Evolutionary conservation across 352 stramenopile species (phyloP).

Genomic region (Pythium pyrilobum): DNA sequence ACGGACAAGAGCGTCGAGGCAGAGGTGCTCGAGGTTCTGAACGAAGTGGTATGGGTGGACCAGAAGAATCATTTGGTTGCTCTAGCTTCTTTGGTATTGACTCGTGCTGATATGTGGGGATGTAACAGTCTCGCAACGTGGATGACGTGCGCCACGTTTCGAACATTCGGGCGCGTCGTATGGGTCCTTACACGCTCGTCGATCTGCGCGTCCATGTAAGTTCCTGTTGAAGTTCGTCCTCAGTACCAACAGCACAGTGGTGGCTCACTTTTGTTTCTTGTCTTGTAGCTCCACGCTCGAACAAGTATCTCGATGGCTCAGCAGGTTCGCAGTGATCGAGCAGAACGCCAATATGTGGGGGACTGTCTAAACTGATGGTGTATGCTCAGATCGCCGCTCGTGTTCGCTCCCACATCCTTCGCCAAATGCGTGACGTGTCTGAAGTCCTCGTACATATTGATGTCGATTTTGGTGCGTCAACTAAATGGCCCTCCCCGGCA

Average conservation of each 20-base stretch:
- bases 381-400: slow-evolving; percentile 46
- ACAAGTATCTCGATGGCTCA: slow-evolving; percentile 85
- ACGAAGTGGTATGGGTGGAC: slow-evolving; percentile 68
- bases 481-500: too few relatives aligned
- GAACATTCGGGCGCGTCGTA: slow-evolving; percentile 76
- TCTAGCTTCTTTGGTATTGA: too few relatives aligned
- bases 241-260: too few relatives aligned
- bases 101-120: not conserved
- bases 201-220: slow-evolving; percentile 81
- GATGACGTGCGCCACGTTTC: slow-evolving; percentile 76
- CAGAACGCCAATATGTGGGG: not conserved
- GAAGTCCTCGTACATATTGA: slow-evolving; percentile 88
- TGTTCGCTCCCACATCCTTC: slow-evolving; percentile 66
- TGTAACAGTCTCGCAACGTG: slow-evolving; percentile 57
- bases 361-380: not conserved
- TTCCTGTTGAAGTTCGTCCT: too few relatives aligned
- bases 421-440: slow-evolving; percentile 68
- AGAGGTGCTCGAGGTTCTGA: slow-evolving; percentile 69
- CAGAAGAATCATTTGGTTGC: too few relatives aligned
- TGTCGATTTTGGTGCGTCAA: slow-evolving; percentile 49
- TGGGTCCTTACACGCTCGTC: slow-evolving; percentile 85
- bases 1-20: slow-evolving; percentile 82
- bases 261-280: not conserved
- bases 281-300: slow-evolving; percentile 51
- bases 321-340: slow-evolving; percentile 38